Base-by-base conservation (phyloP, 768 basidiomycete species). In the Mycena galericulata region DNA sequence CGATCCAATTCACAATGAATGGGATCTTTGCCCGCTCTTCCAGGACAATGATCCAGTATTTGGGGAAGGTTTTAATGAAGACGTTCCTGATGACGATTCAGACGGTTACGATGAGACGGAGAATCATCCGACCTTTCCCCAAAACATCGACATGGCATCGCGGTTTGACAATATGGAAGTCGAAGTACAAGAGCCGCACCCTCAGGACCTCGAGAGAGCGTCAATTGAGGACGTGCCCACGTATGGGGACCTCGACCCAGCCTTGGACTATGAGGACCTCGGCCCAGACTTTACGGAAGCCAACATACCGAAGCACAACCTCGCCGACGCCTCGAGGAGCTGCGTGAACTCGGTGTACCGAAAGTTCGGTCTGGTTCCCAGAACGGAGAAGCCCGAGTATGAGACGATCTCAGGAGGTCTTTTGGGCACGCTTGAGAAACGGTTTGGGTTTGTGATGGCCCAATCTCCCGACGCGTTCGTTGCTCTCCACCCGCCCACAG, bases 11-110 rank as follows among this genome's bases (percentile, higher is more conserved):
- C 15, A 17, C 26, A 38, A 60, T 27, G 11, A 60, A 26, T 60
- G 59, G 59, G 59, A 60, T 29, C 34, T 60, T 20, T 60, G 59
- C 32, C 34, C 17, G 47, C 24, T 27, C 36, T 60, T 60, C 36
- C n/a, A 34, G 12, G 32, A 30, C 9, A 34, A 34, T 41, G 54
- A 55, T 36, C 54, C 54, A 18, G 38, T 55, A 15, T 55, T 55
- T 27, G 54, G 54, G 15, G 36, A 38, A 40, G 41, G 40, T 4
- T 41, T n/a, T n/a, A n/a, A n/a, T n/a, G n/a, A 22, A 45, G 47
- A 20, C 17, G 24, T 18, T 9, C 15, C 9, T 6, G 18, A 29
- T n/a, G 43, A 59, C n/a, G 45, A 59, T 4, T 47, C 45, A n/a
- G n/a, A n/a, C n/a, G n/a, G n/a, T 18, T 4, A 15, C 22, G 45